Evolutionary conservation across 805 yeast species (phyloP).

Genomic region (Yamadazyma tumulicola): DNA sequence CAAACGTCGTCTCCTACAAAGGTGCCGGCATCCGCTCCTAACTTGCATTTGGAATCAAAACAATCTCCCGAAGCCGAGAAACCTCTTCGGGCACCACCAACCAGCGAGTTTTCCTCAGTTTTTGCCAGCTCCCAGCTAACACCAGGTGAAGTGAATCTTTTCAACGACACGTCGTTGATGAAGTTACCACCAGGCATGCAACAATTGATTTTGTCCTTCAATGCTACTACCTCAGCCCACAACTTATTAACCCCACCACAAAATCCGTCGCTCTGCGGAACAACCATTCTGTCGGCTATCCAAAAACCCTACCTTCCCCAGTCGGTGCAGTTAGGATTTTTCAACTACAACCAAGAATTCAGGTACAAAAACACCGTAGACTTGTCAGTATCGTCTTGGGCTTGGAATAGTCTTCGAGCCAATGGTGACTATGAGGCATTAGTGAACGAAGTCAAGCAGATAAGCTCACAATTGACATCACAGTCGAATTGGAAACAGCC

Average conservation of each 20-base stretch:
- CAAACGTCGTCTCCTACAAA: too few species aligned
- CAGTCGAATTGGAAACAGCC: constrained; percentile 13
- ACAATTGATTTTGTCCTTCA: constrained; percentile 36
- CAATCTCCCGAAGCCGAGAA: too few species aligned
- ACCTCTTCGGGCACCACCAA: too few species aligned
- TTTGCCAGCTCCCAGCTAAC: constrained; percentile 29
- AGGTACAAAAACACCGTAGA: too few species aligned
- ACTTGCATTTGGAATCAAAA: too few species aligned
- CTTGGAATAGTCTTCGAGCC: constrained; percentile 41
- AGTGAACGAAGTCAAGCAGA: not conserved
- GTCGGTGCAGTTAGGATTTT: constrained; percentile 14
- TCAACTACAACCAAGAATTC: constrained; percentile 14
- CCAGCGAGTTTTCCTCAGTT: constrained; percentile 12
- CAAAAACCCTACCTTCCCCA: constrained; percentile 34
- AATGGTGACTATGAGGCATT: constrained; percentile 30
- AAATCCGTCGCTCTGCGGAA: not conserved
- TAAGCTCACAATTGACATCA: not conserved
- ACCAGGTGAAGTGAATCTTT: constrained; percentile 28
- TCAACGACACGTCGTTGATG: constrained; percentile 31
- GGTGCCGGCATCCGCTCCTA: too few species aligned
- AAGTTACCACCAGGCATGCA: constrained; percentile 42
- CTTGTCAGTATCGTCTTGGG: constrained; percentile 34
- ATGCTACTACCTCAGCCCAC: constrained; percentile 17
- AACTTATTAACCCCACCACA: not conserved
- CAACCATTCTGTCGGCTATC: constrained; percentile 21